Evolutionary conservation across 1,284 basidiomycete species (phyloP), one percentile per base, ranked within the genome.

Genomic region (Malassezia caprae): DNA sequence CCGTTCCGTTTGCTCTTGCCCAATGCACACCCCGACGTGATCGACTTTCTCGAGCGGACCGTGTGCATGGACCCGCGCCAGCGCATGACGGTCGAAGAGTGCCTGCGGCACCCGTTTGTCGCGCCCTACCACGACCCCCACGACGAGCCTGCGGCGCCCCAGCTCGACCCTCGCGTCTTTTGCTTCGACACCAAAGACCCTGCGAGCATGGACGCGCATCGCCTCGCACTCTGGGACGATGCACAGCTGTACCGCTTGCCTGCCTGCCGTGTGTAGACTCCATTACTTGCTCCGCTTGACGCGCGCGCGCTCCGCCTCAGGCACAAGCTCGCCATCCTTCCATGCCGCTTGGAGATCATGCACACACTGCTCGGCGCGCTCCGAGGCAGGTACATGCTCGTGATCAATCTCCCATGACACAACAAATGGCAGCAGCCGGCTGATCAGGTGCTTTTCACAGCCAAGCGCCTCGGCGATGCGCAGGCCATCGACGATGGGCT

Each of bases 31-130:
- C 31, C 49, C 4, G 54, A 45, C 82, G 91, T 91, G 1, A 78
- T 93, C 49, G 91, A 96, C 76, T 94, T 96, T 77, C 78, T 96
- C 63, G 82, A 84, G n/a, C 85, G 85, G 77, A 88, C 87, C 10
- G 77, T 96, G 76, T 88, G 88, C 59, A 75, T 84, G 79, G 24
- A 60, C 35, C 70, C 72, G 1, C 56, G 59, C 27, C 64, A 66
- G 42, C 61, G 72, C 4, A 53, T 72, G 52, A 66, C 70, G 8
- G 72, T 72, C 2, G 72, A 71, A 28, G 69, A 73, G 52, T 69
- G 68, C 39, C 60, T 74, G 2, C 56, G 43, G 21, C 72, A 74
- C 41, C 70, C 70, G 6, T 73, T 69, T 51, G 58, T 74, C 2
- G 55, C 58, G 30, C 62, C 64, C 2, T 74, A 74, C 50, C 68